These are phyloP conservation scores for Cladosporium sphaerospermum DNA, from an alignment of 2,329 filamentous ascomycete species.

Conservation along the genomic window DNA sequence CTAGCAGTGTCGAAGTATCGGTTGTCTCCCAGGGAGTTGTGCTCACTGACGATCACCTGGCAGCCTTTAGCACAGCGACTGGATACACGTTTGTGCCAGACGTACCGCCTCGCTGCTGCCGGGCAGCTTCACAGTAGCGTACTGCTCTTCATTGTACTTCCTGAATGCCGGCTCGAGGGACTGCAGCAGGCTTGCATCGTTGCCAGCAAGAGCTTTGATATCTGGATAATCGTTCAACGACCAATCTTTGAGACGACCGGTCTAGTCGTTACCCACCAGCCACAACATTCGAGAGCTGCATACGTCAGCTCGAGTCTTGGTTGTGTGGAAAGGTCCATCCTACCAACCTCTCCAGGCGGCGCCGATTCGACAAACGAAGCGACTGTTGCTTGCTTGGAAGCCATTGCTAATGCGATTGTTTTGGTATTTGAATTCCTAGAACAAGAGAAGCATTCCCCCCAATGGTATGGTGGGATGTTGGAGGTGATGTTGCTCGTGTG, in stretches of 20 bases:
- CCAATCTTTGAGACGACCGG: neutral
- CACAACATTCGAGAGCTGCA: conserved; percentile 77
- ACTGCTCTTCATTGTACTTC: conserved; percentile 95
- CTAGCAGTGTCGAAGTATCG: conserved; percentile 88
- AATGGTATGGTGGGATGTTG: conserved; percentile 3
- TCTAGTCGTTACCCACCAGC: conserved; percentile 55
- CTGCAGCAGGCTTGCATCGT: conserved; percentile 57
- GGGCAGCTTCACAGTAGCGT: conserved; percentile 81
- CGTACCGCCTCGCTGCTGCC: conserved; percentile 71
- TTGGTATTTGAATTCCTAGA: neutral
- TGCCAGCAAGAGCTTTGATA: conserved; percentile 77
- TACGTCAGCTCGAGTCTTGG: conserved; percentile 19
- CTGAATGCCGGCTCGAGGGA: conserved; percentile 78
- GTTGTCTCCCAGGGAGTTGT: conserved; percentile 73
- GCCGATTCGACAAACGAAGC: conserved; percentile 87
- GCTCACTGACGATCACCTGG: conserved; percentile 71
- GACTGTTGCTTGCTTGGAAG: conserved; percentile 33
- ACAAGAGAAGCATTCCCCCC: neutral
- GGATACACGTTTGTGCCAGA: neutral
- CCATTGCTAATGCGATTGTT: conserved; percentile 17
- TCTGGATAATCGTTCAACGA: conserved; percentile 48
- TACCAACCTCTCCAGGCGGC: conserved; percentile 85
- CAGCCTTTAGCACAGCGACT: no score
- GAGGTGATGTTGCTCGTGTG: neutral
- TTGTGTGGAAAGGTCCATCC: conserved; percentile 16